Evolutionary conservation across 345 rosid genomes (phyloP), one percentile per base, ranked within the genome.

Genomic region (Pistacia vera): DNA sequence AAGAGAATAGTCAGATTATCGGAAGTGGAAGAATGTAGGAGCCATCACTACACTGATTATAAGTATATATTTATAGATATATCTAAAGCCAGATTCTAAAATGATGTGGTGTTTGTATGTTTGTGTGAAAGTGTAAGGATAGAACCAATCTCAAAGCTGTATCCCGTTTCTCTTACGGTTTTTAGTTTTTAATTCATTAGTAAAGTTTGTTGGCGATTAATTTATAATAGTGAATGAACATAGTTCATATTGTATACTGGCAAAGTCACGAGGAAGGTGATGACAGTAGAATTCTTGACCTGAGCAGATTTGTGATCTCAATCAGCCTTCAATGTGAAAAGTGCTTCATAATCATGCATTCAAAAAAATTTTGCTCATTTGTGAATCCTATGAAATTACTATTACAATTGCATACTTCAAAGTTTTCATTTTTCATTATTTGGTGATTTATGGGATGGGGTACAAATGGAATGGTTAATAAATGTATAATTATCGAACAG

Each of bases 1-100:
- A 11, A 3, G 16, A 28, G 8, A 25, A 7, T 48, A 4, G 67
- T n/a, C 3, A 4, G 17, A 73, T 17, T 63, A 13, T 63, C 33
- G 70, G 8, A 55, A 64, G 70, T 74, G 63, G 77, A 20, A 41
- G 8, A 54, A 64, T 52, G 38, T 74, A 36, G 54, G 36, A 74
- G 70, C 63, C 63, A 55, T 13, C 55, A 36, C 62, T 52, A 35
- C 22, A 36, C 38, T 54, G 63, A 64, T 64, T 74, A 14, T 38
- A 64, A 17, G 3, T 74, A 12, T 49, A 30, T 30, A 30, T 30
- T 30, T 30, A 30, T 30, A 30, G 2, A 30, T 30, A 73, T 61
- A 62, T 63, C 20, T 54, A 41, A 33, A 64, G 54, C 8, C 1
- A 52, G 33, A 54, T 63, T 63, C 60, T 51, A 30, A 33, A 65